Percentiles rank a stretch among this genome's conserved stretches.
These are phyloP conservation scores for Kondoa subrosea DNA, from an alignment of 768 basidiomycete genomes.

Conservation along the genomic window DNA sequence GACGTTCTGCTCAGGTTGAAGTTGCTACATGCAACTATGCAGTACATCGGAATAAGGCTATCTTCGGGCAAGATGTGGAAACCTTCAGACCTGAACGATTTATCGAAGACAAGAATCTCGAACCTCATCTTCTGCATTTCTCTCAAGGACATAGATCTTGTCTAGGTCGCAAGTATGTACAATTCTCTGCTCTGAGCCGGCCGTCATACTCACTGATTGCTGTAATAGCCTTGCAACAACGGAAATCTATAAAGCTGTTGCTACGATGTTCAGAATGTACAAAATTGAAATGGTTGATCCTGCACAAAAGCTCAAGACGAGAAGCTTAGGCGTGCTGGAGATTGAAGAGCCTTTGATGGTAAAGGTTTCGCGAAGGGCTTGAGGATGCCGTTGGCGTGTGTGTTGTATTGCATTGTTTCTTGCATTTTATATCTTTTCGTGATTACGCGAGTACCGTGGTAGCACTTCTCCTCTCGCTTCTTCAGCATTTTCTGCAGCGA, in stretches of 20 bases:
- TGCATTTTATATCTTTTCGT: too few species aligned
- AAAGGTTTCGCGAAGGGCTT: neutral
- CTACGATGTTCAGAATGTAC: neutral
- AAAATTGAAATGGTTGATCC: neutral
- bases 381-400: too few species aligned
- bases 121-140: neutral
- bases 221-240: neutral
- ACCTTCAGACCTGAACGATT: neutral
- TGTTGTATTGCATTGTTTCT: too few species aligned
- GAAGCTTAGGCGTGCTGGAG: neutral
- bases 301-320: neutral
- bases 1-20: too few species aligned
- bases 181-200: neutral
- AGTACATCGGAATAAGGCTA: neutral
- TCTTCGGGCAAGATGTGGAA: neutral
- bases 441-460: too few species aligned
- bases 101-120: neutral
- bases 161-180: neutral
- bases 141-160: neutral
- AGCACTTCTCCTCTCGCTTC: too few species aligned
- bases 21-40: neutral
- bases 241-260: neutral
- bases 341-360: neutral
- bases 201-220: neutral
- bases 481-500: too few species aligned